phyloP scores from a whole-genome alignment of 1,284 basidiomycete genomes.

The Vanrija sp. region DNA sequence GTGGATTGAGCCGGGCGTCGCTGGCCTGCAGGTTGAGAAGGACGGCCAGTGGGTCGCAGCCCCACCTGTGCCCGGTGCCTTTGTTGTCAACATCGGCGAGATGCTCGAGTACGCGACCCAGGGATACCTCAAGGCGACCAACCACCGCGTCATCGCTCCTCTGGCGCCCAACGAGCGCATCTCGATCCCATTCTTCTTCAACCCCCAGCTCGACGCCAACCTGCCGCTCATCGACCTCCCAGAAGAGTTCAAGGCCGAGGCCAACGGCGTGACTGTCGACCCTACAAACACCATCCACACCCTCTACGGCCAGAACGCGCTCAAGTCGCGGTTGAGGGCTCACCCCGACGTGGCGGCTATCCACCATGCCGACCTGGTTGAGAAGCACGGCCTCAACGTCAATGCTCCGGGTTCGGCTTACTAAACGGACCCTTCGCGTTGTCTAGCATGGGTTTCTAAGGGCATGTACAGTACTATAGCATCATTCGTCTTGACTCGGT shows the following conservation, averaged over 20 bases:
- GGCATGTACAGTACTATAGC: no score
- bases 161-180: constrained; percentile 7
- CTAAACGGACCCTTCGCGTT: no score
- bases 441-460: no score
- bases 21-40: constrained; percentile 4
- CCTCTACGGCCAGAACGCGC: constrained; percentile 14
- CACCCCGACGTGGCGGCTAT: constrained; percentile 15
- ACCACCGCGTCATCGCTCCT: constrained; percentile 11
- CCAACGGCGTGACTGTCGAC: neutral
- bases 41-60: constrained; percentile 68
- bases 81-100: constrained; percentile 69
- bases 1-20: constrained; percentile 9
- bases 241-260: neutral
- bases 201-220: constrained; percentile 12
- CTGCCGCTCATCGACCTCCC: constrained; percentile 11
- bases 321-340: constrained; percentile 14
- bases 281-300: constrained; percentile 6
- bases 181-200: constrained; percentile 16
- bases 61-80: constrained; percentile 57
- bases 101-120: constrained; percentile 28
- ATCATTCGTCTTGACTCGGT: no score
- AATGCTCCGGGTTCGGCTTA: no score
- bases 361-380: constrained; percentile 6
- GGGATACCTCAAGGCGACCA: constrained; percentile 18
- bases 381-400: neutral